These are phyloP conservation scores for Wickerhamomyces chaumierensis DNA, from an alignment of 805 yeast species.

Conservation along the genomic window DNA sequence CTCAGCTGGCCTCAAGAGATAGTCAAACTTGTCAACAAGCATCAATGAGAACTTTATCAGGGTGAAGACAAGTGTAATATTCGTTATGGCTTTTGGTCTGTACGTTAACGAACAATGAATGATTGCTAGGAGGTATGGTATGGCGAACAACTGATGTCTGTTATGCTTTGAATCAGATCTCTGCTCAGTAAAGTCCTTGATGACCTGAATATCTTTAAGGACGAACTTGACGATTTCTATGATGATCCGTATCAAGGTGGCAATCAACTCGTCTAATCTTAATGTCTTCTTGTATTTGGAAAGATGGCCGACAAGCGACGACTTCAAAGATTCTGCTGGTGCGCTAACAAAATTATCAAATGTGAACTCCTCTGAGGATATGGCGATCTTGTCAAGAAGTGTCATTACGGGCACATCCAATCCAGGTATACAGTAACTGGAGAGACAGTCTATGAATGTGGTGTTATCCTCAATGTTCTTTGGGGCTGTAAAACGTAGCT, in stretches of 20 bases:
- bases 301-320: constrained; percentile 29
- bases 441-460: constrained; percentile 25
- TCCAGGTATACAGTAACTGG: constrained; percentile 27
- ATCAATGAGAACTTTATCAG: constrained; percentile 21
- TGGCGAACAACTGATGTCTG: constrained; percentile 19
- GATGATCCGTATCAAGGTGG: constrained; percentile 28
- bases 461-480: constrained; percentile 22
- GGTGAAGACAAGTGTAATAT: constrained; percentile 1
- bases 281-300: constrained; percentile 28
- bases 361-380: constrained; percentile 3
- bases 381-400: constrained; percentile 21
- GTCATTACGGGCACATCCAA: constrained; percentile 21
- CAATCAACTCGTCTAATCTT: constrained; percentile 38
- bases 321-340: constrained; percentile 22
- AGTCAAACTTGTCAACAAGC: constrained; percentile 1
- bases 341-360: constrained; percentile 17
- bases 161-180: background rate
- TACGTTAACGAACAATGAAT: constrained; percentile 44
- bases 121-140: constrained; percentile 53
- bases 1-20: constrained; percentile 12
- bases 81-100: constrained; percentile 49
- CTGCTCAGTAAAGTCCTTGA: background rate
- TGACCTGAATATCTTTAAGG: background rate
- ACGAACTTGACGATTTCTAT: constrained; percentile 18
- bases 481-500: constrained; percentile 6